Evolutionary conservation across 257 asterid genomes (phyloP).

Genomic region (Penstemon barbatus): DNA sequence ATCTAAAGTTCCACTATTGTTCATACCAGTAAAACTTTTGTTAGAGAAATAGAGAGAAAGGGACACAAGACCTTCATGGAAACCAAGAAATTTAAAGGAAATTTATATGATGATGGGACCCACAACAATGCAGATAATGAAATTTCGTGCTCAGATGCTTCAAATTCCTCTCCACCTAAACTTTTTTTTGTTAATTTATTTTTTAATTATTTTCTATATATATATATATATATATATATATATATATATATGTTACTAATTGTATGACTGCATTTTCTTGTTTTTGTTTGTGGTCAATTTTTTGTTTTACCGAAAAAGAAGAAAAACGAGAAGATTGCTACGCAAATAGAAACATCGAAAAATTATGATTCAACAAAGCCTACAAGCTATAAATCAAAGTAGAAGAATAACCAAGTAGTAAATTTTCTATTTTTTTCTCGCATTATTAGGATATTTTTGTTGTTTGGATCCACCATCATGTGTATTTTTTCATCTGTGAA

Average conservation of each 20-base stretch:
- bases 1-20: too few relatives aligned
- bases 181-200: too few relatives aligned
- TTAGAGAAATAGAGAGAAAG: too few relatives aligned
- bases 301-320: constrained; percentile 30
- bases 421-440: neutral
- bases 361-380: constrained; percentile 40
- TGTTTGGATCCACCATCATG: constrained; percentile 29
- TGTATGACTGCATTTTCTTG: constrained; percentile 11
- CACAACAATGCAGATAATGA: too few relatives aligned
- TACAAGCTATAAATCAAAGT: constrained; percentile 41
- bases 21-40: too few relatives aligned
- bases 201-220: too few relatives aligned
- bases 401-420: constrained; percentile 51
- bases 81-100: too few relatives aligned
- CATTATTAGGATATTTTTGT: neutral
- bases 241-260: neutral
- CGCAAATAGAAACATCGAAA: constrained; percentile 38
- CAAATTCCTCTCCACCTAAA: too few relatives aligned
- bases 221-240: neutral
- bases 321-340: constrained; percentile 28
- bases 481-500: constrained; percentile 14
- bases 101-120: too few relatives aligned
- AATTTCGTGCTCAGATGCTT: too few relatives aligned
- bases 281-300: constrained; percentile 17
- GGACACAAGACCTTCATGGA: too few relatives aligned